Conservation (phyloP, 2,329 filamentous ascomycete species). For the Fusarium ramigenum region DNA sequence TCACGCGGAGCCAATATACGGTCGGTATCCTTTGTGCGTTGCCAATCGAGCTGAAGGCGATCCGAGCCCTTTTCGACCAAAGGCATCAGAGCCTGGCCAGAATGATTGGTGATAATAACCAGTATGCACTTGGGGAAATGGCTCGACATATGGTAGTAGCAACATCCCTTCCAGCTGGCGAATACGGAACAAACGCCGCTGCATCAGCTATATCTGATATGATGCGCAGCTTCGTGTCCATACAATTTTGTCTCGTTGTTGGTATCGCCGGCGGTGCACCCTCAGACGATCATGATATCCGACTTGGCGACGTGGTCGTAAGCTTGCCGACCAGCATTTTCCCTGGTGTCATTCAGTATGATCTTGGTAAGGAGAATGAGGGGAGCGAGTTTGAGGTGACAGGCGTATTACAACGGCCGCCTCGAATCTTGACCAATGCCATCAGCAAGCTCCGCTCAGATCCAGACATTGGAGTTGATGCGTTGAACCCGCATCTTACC, state of each 20-base stretch:
- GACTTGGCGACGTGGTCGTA: neutral
- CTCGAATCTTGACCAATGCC: neutral
- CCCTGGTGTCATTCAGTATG: neutral
- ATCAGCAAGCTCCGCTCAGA: neutral
- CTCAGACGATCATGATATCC: neutral
- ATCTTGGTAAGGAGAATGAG: neutral
- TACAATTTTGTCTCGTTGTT: neutral
- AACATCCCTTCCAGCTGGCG: neutral
- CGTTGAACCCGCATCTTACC: neutral
- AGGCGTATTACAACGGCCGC: neutral
- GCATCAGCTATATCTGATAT: neutral
- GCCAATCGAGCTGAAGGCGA: neutral
- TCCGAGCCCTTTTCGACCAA: neutral
- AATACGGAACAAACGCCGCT: neutral
- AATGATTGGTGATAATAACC: neutral
- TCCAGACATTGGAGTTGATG: neutral
- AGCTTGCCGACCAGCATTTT: neutral
- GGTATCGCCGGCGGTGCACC: neutral
- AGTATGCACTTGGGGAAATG: neutral
- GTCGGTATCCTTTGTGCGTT: neutral
- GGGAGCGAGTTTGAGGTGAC: neutral
- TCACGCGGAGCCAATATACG: neutral
- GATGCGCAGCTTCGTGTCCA: neutral
- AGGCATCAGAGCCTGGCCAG: fast-evolving
- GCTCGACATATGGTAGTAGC: neutral